Percentiles rank a stretch among this genome's conserved stretches.
Evolutionary conservation across 129 eudicot species (phyloP).

Genomic region (Tagetes erecta): DNA sequence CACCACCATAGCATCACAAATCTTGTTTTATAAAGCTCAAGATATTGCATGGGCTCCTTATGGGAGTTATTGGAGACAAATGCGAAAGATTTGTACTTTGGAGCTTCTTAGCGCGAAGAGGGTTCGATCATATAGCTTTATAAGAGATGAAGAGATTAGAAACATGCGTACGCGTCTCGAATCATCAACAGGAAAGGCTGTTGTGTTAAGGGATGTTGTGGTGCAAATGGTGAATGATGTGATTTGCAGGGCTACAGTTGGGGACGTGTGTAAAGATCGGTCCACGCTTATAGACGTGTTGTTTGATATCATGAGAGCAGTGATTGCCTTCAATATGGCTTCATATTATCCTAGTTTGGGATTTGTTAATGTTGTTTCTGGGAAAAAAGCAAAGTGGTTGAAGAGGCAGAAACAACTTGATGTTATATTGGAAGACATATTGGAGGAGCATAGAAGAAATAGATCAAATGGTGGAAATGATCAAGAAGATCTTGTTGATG

Average conservation of each 20-base stretch:
- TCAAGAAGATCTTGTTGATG: conserved; percentile 16
- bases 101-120: neutral
- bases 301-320: neutral
- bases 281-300: neutral
- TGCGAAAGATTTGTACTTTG: neutral
- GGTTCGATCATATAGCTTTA: neutral
- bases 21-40: neutral
- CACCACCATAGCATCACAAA: neutral
- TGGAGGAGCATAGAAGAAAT: neutral
- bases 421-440: neutral
- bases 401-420: neutral
- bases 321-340: neutral
- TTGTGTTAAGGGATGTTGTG: too few species aligned
- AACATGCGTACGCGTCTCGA: too few species aligned
- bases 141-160: neutral
- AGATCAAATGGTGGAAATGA: neutral
- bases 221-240: neutral
- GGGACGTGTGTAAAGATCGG: neutral
- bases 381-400: neutral
- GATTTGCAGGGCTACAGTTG: neutral
- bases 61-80: neutral
- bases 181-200: neutral
- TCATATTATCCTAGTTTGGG: neutral
- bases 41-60: neutral
- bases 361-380: too few species aligned